Evolutionary conservation across 2,329 filamentous ascomycete genomes (phyloP), one percentile per base, ranked within the genome.

Genomic region (Colletotrichum kahawae): DNA sequence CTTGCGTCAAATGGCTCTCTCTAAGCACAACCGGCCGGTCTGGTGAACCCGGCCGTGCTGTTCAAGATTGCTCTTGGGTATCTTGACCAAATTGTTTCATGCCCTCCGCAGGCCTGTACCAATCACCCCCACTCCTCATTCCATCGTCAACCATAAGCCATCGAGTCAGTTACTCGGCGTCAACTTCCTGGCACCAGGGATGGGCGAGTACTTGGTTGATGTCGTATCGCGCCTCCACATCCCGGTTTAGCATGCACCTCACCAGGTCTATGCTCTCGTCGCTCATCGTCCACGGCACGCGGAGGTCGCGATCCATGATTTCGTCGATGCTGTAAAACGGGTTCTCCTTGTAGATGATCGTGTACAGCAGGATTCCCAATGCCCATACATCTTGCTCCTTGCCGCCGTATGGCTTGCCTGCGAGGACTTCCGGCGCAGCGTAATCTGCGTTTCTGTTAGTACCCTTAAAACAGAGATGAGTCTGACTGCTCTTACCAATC

Each of bases 381-480:
- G 97, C 97, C 97, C 97, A 99, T 34, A 99, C 95, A 82, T 99
- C 97, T 87, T 99, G 97, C 83, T 98, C 96, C 85, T 97, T 98
- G 81, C 97, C 97, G 78, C 94, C 92, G 85, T 99, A 99, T 18
- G 96, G 94, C 79, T 93, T 94, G 63, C 97, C 97, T 73, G 95
- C 95, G 64, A 99, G 90, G 70, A 99, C 97, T 87, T 99, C 97
- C n/a, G 97, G 97, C 8, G 97, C 97, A 60, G 97, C 97, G 85
- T 99, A 99, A 87, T 99, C 97, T 98, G 75, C 21, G 77, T 73
- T 77, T 66, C 65, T 14, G 21, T 36, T 27, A 65, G 29, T 21
- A 5, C 48, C 29, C 4, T 18, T 8, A 7, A 6, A 7, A 7
- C 24, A 6, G 29, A n/a, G 10, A 10, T 31, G 71, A 13, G 8